Evolutionary conservation across 352 stramenopile species (phyloP).

Genomic region (Phytophthora megakarya): DNA sequence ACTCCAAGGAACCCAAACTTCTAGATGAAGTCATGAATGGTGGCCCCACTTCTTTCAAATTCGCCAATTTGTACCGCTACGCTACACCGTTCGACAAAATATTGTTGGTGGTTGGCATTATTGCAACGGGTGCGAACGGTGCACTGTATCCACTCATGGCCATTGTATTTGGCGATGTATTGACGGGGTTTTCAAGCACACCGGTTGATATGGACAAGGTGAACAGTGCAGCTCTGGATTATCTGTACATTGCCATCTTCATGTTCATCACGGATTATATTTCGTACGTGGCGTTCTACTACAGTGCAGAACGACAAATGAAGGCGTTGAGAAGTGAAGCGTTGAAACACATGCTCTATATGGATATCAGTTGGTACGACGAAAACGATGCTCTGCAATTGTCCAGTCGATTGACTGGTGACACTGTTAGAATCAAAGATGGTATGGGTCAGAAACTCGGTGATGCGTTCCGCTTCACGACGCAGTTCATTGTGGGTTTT

Average conservation of each 20-base stretch:
- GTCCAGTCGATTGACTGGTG: constrained; percentile 35
- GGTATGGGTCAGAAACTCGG: constrained; percentile 50
- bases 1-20: background rate
- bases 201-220: constrained; percentile 7
- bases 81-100: too few species aligned
- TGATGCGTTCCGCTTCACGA: constrained; percentile 37
- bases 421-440: constrained; percentile 55
- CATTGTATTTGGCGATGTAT: too few species aligned
- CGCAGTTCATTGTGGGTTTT: constrained; percentile 39
- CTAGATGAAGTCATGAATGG: too few species aligned
- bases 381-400: constrained; percentile 38
- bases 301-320: constrained; percentile 47
- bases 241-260: constrained; percentile 42
- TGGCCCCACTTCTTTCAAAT: constrained; percentile 20
- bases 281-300: constrained; percentile 39
- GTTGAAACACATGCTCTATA: constrained; percentile 45
- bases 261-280: constrained; percentile 44
- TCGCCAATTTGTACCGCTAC: constrained; percentile 27
- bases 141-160: too few species aligned
- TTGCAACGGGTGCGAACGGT: too few species aligned
- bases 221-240: constrained; percentile 32
- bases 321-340: constrained; percentile 35
- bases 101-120: too few species aligned
- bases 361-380: constrained; percentile 59
- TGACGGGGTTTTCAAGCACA: too few species aligned